These are phyloP conservation scores for Suillus americanus DNA, from an alignment of 768 basidiomycete species.

Conservation along the genomic window DNA sequence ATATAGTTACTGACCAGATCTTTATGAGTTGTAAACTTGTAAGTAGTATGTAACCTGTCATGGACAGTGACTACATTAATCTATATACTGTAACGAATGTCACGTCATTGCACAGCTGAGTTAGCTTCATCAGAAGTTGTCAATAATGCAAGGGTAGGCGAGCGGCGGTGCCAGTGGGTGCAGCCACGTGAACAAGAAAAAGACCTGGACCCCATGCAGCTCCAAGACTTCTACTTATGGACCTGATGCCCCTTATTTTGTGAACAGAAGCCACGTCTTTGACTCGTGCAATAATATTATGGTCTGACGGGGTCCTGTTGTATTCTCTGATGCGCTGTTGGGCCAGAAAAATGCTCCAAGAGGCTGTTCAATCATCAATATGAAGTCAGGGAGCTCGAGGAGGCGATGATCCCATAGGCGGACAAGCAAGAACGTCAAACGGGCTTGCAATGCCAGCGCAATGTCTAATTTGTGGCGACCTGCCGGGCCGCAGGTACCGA, in stretches of 20 bases:
- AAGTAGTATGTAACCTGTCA: background rate
- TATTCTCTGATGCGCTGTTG: background rate
- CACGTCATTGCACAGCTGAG: background rate
- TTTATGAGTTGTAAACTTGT: background rate
- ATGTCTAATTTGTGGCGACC: background rate
- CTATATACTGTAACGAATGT: background rate
- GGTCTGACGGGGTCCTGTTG: background rate
- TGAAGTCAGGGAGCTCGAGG: background rate
- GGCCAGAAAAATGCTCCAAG: background rate
- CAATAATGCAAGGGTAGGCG: background rate
- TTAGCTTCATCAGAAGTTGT: background rate
- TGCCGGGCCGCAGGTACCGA: background rate
- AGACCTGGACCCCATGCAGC: no score
- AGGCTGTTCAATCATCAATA: background rate
- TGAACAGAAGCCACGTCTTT: background rate
- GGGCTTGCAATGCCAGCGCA: background rate
- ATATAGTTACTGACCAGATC: background rate
- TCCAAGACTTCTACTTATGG: background rate
- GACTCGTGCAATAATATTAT: background rate
- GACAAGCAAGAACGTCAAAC: background rate
- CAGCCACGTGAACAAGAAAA: background rate
- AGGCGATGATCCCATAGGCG: background rate
- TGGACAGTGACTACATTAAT: background rate
- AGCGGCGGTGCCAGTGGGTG: no score
- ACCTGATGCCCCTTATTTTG: background rate